Conservation (phyloP, 2,329 filamentous ascomycete species). For the Aureobasidium sp. region DNA sequence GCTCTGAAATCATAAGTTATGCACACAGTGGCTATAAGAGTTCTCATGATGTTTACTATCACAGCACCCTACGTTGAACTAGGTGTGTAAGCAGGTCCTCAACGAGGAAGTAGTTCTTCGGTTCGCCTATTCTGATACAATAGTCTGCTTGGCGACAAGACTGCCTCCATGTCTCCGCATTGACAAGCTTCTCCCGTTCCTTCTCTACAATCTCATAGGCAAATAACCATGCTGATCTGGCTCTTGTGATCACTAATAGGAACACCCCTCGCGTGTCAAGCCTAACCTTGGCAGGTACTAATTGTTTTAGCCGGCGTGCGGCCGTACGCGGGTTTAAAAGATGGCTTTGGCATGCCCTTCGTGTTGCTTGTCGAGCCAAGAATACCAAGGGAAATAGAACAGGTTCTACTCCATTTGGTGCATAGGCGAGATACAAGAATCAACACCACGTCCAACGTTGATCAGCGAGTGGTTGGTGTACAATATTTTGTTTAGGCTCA, state of each 20-base stretch:
- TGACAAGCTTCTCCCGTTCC: background rate
- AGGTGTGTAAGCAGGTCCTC: background rate
- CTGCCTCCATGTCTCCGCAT: background rate
- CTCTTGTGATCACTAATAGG: background rate
- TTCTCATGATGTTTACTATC: background rate
- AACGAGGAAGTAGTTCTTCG: background rate
- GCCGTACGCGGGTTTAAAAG: background rate
- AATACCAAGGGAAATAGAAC: background rate
- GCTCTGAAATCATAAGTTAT: background rate
- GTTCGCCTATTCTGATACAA: background rate
- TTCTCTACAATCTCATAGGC: background rate
- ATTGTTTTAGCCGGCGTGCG: background rate
- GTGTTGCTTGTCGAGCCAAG: conserved; percentile 7
- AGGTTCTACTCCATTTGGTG: background rate
- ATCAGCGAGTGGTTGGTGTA: background rate
- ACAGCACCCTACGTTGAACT: background rate
- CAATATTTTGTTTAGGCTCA: background rate
- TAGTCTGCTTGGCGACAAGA: background rate
- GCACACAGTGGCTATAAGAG: background rate
- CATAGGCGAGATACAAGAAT: background rate
- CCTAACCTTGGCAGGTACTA: background rate
- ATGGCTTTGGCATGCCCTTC: background rate
- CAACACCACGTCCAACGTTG: background rate
- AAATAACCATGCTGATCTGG: background rate
- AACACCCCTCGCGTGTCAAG: background rate